Conservation (phyloP, 2,329 filamentous ascomycete species). For the Epichloe hybrida region DNA sequence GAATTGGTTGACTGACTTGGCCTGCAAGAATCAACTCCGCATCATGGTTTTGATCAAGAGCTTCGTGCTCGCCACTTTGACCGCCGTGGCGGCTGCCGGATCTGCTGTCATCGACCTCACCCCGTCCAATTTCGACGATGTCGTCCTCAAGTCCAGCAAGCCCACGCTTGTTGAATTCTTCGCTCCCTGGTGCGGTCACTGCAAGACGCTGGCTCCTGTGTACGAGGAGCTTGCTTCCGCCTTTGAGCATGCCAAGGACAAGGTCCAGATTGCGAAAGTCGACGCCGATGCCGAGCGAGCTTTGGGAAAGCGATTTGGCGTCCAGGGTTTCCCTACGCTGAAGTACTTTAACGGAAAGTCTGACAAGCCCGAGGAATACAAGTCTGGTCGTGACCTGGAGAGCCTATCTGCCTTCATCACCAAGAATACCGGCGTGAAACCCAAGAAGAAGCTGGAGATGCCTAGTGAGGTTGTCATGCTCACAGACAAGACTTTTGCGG, state of each 20-base stretch:
- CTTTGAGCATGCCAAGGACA: conserved; percentile 57
- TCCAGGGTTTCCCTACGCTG: conserved; percentile 91
- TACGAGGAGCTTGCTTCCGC: conserved; percentile 77
- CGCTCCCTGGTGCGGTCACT: conserved; percentile 97
- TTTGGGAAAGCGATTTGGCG: conserved; percentile 72
- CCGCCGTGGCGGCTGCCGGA: conserved; percentile 47
- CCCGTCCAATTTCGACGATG: conserved; percentile 79
- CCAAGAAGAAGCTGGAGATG: conserved; percentile 60
- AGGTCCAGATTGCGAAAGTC: conserved; percentile 86
- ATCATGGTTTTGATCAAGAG: conserved; percentile 46
- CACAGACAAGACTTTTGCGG: conserved; percentile 65
- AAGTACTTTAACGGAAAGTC: conserved; percentile 98
- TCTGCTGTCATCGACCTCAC: conserved; percentile 84
- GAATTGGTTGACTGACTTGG: not conserved
- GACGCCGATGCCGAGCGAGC: conserved; percentile 82
- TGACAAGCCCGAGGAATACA: conserved; percentile 73
- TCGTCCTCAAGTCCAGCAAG: conserved; percentile 84
- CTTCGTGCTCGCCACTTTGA: conserved; percentile 43
- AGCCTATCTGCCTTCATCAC: conserved; percentile 67
- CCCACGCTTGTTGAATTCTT: conserved; percentile 97
- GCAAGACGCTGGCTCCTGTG: conserved; percentile 89
- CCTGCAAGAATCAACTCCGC: conserved; percentile 5
- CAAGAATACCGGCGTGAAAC: conserved; percentile 75
- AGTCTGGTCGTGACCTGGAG: conserved; percentile 75
- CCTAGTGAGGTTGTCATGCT: conserved; percentile 69